Conservation (phyloP, 2,329 filamentous ascomycete species). For the Gnomoniopsis smithogilvyi region DNA sequence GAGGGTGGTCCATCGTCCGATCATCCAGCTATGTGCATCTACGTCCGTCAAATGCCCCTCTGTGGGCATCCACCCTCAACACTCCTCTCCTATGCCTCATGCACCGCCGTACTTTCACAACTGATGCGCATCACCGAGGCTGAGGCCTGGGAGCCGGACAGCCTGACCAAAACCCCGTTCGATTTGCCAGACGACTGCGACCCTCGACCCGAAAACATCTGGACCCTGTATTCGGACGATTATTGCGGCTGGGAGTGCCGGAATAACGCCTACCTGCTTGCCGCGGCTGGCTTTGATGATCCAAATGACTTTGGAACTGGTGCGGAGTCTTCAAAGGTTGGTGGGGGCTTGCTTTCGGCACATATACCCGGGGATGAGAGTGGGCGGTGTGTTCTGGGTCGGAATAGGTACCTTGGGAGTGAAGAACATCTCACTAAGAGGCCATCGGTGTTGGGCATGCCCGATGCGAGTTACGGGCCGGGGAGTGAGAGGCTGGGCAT, state of each 20-base stretch:
- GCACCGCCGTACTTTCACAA: conserved; percentile 18
- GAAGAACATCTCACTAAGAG: background rate
- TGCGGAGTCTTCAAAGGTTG: background rate
- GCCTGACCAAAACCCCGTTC: conserved; percentile 18
- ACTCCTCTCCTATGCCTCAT: conserved; percentile 23
- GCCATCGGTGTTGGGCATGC: conserved; percentile 18
- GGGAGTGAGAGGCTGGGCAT: conserved; percentile 19
- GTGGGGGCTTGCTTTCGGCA: conserved; percentile 2
- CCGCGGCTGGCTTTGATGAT: background rate
- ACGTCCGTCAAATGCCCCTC: conserved; percentile 21
- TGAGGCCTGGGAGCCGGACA: conserved; percentile 20
- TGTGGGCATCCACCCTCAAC: conserved; percentile 21
- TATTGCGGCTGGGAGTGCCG: conserved; percentile 29
- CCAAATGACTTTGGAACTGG: background rate
- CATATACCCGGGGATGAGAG: conserved; percentile 1
- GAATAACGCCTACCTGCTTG: conserved; percentile 19
- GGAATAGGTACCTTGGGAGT: background rate
- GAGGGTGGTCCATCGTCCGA: no score
- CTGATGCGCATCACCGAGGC: conserved; percentile 22
- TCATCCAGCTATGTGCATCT: conserved; percentile 22
- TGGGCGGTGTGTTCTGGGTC: background rate
- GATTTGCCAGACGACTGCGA: conserved; percentile 20
- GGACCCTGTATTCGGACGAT: conserved; percentile 15
- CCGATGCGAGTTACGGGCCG: conserved; percentile 20
- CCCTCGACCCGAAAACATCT: conserved; percentile 19